phyloP scores from a whole-genome alignment of 805 yeast species.

The Kodamaea sagamina region DNA sequence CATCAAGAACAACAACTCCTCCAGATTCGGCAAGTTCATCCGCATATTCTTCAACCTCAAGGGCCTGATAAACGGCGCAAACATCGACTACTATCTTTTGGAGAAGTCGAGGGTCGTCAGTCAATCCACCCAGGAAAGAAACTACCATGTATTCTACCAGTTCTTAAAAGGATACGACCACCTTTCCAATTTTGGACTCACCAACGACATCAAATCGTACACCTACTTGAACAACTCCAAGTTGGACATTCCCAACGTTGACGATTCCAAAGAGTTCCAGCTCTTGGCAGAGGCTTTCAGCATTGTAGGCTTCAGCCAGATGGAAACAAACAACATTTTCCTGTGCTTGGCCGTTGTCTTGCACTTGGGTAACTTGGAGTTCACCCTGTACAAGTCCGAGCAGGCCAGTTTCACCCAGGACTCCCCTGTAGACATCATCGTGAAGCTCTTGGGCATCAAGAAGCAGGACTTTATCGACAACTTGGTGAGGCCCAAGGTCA shows the following conservation, averaged over 20 bases:
- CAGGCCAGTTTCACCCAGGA: slow-evolving; percentile 70
- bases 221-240: slow-evolving; percentile 61
- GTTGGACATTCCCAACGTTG: slow-evolving; percentile 64
- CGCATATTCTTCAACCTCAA: slow-evolving; percentile 70
- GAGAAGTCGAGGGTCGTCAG: slow-evolving; percentile 91
- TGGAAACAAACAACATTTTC: slow-evolving; percentile 60
- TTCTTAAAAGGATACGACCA: slow-evolving; percentile 66
- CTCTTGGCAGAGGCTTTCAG: slow-evolving; percentile 65
- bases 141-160: slow-evolving; percentile 93
- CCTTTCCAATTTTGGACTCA: slow-evolving; percentile 48
- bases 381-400: slow-evolving; percentile 64
- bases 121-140: slow-evolving; percentile 77
- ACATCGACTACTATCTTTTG: slow-evolving; percentile 89
- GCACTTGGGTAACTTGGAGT: slow-evolving; percentile 83
- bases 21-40: slow-evolving; percentile 95
- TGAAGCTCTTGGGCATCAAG: slow-evolving; percentile 66
- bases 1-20: slow-evolving; percentile 87
- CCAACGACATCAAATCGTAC: slow-evolving; percentile 42
- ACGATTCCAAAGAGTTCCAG: slow-evolving; percentile 71
- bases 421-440: slow-evolving; percentile 50
- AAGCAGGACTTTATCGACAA: slow-evolving; percentile 53
- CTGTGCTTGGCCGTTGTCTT: slow-evolving; percentile 72
- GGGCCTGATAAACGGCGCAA: slow-evolving; percentile 80
- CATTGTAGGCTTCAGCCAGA: slow-evolving; percentile 65
- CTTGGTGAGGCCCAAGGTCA: slow-evolving; percentile 77